Evolutionary conservation across 805 yeast genomes (phyloP), one percentile per base, ranked within the genome.

Genomic region (Metschnikowia baotianmanensis): DNA sequence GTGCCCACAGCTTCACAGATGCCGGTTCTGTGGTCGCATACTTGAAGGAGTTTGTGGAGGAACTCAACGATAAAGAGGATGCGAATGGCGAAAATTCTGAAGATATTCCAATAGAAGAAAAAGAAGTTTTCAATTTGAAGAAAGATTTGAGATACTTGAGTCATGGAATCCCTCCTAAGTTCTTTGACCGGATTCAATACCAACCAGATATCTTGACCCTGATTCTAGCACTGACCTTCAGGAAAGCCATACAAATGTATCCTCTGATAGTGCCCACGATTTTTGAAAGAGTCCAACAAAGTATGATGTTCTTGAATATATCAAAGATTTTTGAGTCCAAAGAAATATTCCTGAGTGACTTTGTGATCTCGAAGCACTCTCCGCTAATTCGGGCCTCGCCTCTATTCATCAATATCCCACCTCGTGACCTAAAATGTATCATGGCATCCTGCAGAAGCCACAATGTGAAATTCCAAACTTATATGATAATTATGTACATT

Each of bases 11-110:
- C 9, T 32, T 32, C 34, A 43, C 47, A 6, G 47, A 43, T 22
- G 47, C 41, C 2, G 47, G 47, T 10, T 39, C 47, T 8, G 37
- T 39, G 15, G 31, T 39, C 28, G 43, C 47, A 3, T 43, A 39
- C 22, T 22, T 43, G 13, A 39, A 43, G 16, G 47, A 43, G 9
- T 23, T 39, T 23, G 41, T 43, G 13, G 47, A 43, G 21, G 31
- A 25, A 3, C 28, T 39, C 22, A 39, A 43, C 30, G 35, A 29
- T 20, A 26, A n/a, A n/a, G 13, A 21, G 12, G 20, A 30, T 25
- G 24, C 12, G 16, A n/a, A n/a, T n/a, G n/a, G n/a, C n/a, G n/a
- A n/a, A n/a, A n/a, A n/a, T n/a, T n/a, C n/a, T n/a, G 25, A 23
- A 12, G 3, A 23, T 12, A 23, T 10, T 23, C 25, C 5, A 10